Evolutionary conservation across 1,284 basidiomycete species (phyloP), one percentile per base, ranked within the genome.

Genomic region (Agaricales sp.): DNA sequence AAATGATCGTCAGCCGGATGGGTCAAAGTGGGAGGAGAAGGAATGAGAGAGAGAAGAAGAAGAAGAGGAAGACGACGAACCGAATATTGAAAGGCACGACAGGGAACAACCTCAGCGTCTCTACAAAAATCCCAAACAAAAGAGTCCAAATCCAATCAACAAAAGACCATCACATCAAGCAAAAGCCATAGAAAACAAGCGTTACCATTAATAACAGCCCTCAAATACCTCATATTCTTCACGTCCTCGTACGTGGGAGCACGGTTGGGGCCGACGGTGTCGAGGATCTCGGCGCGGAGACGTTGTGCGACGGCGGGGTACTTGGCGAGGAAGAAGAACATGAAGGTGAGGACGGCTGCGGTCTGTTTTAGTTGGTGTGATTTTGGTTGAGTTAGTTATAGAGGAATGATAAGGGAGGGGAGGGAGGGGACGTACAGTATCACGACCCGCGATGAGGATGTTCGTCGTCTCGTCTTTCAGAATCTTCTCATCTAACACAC

Each of bases 201-300:
- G 13, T 14, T 18, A 54, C 53, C 53, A 30, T 54, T 56, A 22
- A 57, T 51, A 14, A 57, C 51, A n/a, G 53, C 55, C 12, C 51
- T 22, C 23, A 57, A 38, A 23, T 48, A 57, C 25, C 46, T 53
- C 56, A 57, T 55, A 13, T 54, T 46, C 18, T 49, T 46, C 26
- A 57, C 21, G 21, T 55, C 50, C 12, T 64, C 60, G 45, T 54
- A 59, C 3, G 57, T 58, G 0, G 64, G 61, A 18, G 35, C 23
- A 3, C 50, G 48, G n/a, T n/a, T 48, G 2, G 53, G 25, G 0
- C 62, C 63, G 2, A 63, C 54, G 6, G 52, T 50, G 23, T 55
- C 56, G 2, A 66, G 46, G 16, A 69, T 58, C 51, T 68, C 67
- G 3, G 57, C 53, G 2, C 66, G 61, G 3, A 68, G 55, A 6